Evolutionary conservation across 768 basidiomycete genomes (phyloP).

Genomic region (Leccinum pellstonianum): DNA sequence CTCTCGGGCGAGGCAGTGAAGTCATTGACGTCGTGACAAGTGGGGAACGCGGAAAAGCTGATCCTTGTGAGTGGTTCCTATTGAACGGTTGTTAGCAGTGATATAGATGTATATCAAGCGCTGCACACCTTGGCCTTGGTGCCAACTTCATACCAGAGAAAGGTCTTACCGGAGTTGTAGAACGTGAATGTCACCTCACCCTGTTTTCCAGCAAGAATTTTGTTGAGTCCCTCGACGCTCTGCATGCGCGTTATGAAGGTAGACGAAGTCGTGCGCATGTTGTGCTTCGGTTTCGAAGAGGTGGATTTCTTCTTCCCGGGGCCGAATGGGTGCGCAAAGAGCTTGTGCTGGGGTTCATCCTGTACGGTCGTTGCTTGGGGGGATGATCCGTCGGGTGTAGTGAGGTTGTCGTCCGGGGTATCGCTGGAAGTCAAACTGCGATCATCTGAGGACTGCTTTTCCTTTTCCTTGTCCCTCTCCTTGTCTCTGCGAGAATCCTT

Average conservation of each 20-base stretch:
- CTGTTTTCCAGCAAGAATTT: constrained; percentile 69
- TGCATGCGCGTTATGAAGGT: constrained; percentile 90
- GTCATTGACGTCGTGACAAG: constrained; percentile 86
- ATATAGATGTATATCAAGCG: neutral
- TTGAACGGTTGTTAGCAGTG: constrained; percentile 9
- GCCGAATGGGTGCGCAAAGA: constrained; percentile 57
- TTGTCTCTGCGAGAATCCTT: constrained; percentile 57
- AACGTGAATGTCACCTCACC: constrained; percentile 87
- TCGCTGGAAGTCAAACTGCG: constrained; percentile 82
- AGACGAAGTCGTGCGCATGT: constrained; percentile 86
- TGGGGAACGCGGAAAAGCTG: constrained; percentile 83
- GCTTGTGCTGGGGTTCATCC: constrained; percentile 46
- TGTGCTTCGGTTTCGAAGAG: constrained; percentile 78
- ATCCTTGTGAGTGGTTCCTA: constrained; percentile 87
- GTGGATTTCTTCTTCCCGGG: constrained; percentile 60
- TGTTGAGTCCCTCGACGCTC: constrained; percentile 71
- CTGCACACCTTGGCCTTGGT: constrained; percentile 71
- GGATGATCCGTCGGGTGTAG: constrained; percentile 40
- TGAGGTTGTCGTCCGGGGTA: constrained; percentile 58
- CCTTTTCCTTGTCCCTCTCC: constrained; percentile 39
- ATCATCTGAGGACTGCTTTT: constrained; percentile 47
- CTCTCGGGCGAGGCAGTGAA: constrained; percentile 75
- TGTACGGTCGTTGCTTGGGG: constrained; percentile 35
- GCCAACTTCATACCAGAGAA: constrained; percentile 86
- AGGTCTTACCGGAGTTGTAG: constrained; percentile 82